Conservation (phyloP, 2,329 filamentous ascomycete species). For the Blumeria hordei region DNA sequence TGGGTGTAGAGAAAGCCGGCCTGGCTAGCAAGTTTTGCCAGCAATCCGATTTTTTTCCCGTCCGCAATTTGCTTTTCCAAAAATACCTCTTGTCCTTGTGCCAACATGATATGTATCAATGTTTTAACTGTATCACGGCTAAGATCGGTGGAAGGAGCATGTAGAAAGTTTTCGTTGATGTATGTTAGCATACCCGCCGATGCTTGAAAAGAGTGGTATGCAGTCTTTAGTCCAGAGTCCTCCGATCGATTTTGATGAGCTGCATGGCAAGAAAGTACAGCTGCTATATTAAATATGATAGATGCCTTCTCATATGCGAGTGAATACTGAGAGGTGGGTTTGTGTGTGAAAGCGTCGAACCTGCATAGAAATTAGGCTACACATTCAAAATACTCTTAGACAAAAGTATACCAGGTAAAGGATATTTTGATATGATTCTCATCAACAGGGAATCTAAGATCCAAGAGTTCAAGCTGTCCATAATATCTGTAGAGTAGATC, state of each 20-base stretch:
- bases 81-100: slow-evolving; percentile 92
- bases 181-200: slow-evolving; percentile 99
- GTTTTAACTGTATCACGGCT: slow-evolving; percentile 92
- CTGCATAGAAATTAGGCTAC: slow-evolving; percentile 21
- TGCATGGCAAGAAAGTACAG: slow-evolving; percentile 86
- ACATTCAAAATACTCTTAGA: background rate
- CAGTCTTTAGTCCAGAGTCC: slow-evolving; percentile 79
- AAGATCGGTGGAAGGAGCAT: slow-evolving; percentile 87
- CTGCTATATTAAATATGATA: slow-evolving; percentile 98
- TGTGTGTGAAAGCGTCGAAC: slow-evolving; percentile 99
- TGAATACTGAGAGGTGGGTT: slow-evolving; percentile 89
- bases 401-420: slow-evolving; percentile 58
- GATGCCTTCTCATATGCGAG: slow-evolving; percentile 95
- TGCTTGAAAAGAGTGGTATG: slow-evolving; percentile 95
- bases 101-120: slow-evolving; percentile 75
- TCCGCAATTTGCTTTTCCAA: slow-evolving; percentile 88
- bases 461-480: slow-evolving; percentile 81
- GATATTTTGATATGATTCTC: slow-evolving; percentile 98
- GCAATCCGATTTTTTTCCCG: slow-evolving; percentile 70
- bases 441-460: slow-evolving; percentile 86
- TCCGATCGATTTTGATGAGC: slow-evolving; percentile 80
- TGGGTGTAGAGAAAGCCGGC: slow-evolving; percentile 72
- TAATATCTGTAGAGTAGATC: slow-evolving; percentile 95
- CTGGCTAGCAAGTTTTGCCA: slow-evolving; percentile 85
- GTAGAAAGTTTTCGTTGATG: slow-evolving; percentile 98